Evolutionary conservation across 2,329 filamentous ascomycete genomes (phyloP), one percentile per base, ranked within the genome.

Genomic region (Colletotrichum gloeosporioides): DNA sequence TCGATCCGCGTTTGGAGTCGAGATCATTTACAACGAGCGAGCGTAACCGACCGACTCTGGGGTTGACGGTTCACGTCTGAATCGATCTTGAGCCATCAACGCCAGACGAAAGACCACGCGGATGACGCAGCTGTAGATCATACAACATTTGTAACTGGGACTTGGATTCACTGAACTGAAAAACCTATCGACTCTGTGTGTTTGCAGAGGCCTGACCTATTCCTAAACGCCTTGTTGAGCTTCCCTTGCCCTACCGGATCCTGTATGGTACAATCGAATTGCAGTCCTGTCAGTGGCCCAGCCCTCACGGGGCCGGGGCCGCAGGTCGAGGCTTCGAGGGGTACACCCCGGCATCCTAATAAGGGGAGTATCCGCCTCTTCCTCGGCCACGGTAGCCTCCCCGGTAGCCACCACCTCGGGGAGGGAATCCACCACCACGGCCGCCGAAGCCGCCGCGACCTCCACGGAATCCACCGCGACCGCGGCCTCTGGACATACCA

Each of bases 401-500:
- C 72, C 93, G 88, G 82, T 94, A 94, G 68, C 91, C 92, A 49
- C 92, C 92, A 49, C 91, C 90, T 77, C 90, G 86, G 68, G 87
- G 87, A 57, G 83, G 59, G n/a, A 63, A 63, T 15, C 59, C 83
- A 77, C 88, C 90, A 61, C 92, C 91, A 77, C 89, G 86, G 66
- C 89, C 88, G 79, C 87, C 85, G 69, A 85, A 85, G 71, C 88
- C 87, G 69, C 90, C 88, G 79, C 90, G 86, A 67, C 90, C 87
- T 53, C 89, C 86, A 16, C 89, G 86, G 79, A 86, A 87, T 13
- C 87, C 88, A 73, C 91, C 91, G 32, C 90, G 89, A 44, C 93
- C 92, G 68, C 95, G 90, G 32, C 96, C 95, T 78, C 96, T 93
- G 80, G 92, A 94, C 95, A 99, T 96, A 77, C 97, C 97, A 2